Conservation (phyloP, 257 asterid species). For the Jaltomata sinuosa region DNA sequence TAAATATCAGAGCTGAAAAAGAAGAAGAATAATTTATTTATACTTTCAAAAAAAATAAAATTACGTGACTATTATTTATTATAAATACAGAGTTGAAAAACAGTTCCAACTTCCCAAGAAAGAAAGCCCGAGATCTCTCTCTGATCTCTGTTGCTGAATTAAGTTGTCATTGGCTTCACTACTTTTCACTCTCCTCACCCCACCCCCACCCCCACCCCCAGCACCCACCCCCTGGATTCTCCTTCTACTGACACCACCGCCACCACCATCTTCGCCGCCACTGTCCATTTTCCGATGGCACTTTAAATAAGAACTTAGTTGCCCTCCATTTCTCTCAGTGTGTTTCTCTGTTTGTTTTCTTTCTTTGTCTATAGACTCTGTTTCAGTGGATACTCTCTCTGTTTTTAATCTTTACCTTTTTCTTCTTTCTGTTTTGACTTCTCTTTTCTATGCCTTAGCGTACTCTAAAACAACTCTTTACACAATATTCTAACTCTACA, state of each 20-base stretch:
- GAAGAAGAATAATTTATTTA: too few relatives aligned
- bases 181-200: neutral
- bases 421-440: neutral
- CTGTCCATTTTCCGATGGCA: neutral
- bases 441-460: neutral
- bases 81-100: neutral
- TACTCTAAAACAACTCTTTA: neutral
- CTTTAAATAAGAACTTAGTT: neutral
- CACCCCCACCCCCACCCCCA: neutral
- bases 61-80: neutral
- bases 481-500: too few relatives aligned
- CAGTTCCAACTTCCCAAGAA: neutral
- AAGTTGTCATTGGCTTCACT: neutral
- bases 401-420: neutral
- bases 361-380: too few relatives aligned
- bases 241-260: neutral
- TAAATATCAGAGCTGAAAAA: neutral
- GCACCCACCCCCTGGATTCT: neutral
- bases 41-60: neutral
- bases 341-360: too few relatives aligned
- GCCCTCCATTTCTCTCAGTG: neutral
- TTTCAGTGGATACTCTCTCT: neutral
- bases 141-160: neutral
- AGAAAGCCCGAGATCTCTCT: conserved; percentile 5
- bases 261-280: neutral